phyloP scores from a whole-genome alignment of 768 basidiomycete species.

The Suillus placidus region DNA sequence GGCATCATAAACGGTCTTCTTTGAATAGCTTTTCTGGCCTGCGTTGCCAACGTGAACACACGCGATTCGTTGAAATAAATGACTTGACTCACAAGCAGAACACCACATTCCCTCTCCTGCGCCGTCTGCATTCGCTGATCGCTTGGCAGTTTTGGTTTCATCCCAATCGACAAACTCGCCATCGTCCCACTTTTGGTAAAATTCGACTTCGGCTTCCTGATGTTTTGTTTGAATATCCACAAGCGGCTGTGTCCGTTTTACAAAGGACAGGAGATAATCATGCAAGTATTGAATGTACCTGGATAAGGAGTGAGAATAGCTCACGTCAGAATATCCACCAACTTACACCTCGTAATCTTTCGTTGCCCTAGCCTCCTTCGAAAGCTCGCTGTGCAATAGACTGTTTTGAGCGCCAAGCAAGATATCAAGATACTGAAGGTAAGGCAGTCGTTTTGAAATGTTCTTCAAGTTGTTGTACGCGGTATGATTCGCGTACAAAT shows the following conservation, averaged over 20 bases:
- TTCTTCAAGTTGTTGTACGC: conserved; percentile 89
- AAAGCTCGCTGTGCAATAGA: conserved; percentile 66
- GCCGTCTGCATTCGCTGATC: conserved; percentile 44
- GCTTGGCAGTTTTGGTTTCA: conserved; percentile 44
- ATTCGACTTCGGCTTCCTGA: conserved; percentile 64
- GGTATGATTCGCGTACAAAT: conserved; percentile 86
- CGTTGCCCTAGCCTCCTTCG: conserved; percentile 64
- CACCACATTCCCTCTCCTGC: conserved; percentile 86
- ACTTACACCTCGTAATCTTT: conserved; percentile 83
- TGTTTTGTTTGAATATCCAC: conserved; percentile 74
- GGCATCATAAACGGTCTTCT: conserved; percentile 97
- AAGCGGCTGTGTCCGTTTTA: conserved; percentile 82
- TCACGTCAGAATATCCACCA: conserved; percentile 6
- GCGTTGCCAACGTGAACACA: conserved; percentile 6
- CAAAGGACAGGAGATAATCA: conserved; percentile 83
- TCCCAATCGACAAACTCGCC: conserved; percentile 80
- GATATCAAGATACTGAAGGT: conserved; percentile 91
- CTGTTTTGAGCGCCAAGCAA: conserved; percentile 67
- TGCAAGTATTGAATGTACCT: conserved; percentile 88
- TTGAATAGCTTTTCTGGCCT: conserved; percentile 96
- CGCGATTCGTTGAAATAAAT: conserved; percentile 9
- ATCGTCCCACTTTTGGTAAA: conserved; percentile 79
- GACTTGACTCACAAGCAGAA: conserved; percentile 73
- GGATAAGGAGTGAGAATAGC: conserved; percentile 16
- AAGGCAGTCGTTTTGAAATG: conserved; percentile 80